Evolutionary conservation across 495 filamentous ascomycete species (phyloP).

Genomic region (Thozetella sp.): DNA sequence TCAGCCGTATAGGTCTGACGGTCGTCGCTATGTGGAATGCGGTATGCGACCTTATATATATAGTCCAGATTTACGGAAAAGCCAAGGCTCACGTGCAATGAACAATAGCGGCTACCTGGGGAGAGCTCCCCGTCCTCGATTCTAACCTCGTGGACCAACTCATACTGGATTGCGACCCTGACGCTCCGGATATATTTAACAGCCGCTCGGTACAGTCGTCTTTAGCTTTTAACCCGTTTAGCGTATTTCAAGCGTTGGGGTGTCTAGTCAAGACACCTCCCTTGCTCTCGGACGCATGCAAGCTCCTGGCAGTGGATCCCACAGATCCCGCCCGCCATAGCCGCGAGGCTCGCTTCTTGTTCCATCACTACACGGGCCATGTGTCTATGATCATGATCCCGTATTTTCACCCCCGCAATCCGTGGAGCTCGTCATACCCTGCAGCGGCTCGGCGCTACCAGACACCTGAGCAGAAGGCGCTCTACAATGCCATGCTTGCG

Average conservation of each 20-base stretch:
- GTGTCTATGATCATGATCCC: background rate
- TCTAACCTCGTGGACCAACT: background rate
- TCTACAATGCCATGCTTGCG: background rate
- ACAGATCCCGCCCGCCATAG: background rate
- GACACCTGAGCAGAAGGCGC: background rate
- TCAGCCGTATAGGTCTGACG: background rate
- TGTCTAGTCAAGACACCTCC: background rate
- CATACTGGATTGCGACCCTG: background rate
- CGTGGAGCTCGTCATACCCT: background rate
- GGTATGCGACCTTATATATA: background rate
- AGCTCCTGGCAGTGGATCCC: background rate
- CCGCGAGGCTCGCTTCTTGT: background rate
- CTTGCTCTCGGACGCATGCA: background rate
- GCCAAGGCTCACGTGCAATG: background rate
- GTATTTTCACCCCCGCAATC: background rate
- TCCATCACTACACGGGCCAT: background rate
- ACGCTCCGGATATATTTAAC: background rate
- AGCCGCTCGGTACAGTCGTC: background rate
- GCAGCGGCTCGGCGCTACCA: background rate
- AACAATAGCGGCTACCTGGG: background rate
- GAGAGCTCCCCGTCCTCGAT: background rate
- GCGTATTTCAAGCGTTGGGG: background rate
- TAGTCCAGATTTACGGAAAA: background rate
- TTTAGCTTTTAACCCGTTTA: background rate
- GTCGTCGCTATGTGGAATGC: background rate